Evolutionary conservation across 169 alveolate genomes (phyloP), one percentile per base, ranked within the genome.

Genomic region (Theileria sp.): DNA sequence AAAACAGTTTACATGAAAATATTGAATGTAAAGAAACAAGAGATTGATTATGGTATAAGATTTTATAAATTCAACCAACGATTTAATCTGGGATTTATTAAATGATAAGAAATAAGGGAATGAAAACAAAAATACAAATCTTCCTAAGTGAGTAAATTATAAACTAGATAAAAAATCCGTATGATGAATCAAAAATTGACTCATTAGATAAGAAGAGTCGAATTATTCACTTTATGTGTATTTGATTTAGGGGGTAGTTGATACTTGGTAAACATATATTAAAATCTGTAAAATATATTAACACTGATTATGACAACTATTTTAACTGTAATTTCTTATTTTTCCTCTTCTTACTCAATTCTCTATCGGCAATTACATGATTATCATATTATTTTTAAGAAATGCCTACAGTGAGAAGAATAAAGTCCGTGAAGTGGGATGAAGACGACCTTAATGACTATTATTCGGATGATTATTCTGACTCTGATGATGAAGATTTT

Each of bases 321-420:
- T 61, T 28, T 61, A 13, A 61, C 8, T 61, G 12, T 8, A 44
- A 44, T 44, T 44, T 13, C 54, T 44, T 44, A 44, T 13, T 10
- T 44, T 44, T 44, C 19, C 8, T 44, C 54, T 13, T 44, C 54
- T 44, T 13, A 44, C 54, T 44, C 54, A 44, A 44, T 44, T 44
- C 54, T 13, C 54, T 44, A 13, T 44, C 54, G 54, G 54, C 54
- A 10, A 10, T 8, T 44, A 44, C 1, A 13, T 44, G 54, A 44
- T 13, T 10, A 44, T 44, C 4, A 10, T 44, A 7, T 44, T 44
- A 44, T 44, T 44, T 44, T 44, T 44, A 13, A 44, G 54, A 21
- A 50, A 71, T 71, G 79, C 79, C 79, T 4, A 58, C 66, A 51
- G 79, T 71, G 8, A 71, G 68, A 17, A 71, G 79, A 71, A 58